A percentile compares a stretch with the other conserved stretches of the same genome.
phyloP scores from a whole-genome alignment of 192 early-diverging fungal genomes.

The Rhizophagus sp. region DNA sequence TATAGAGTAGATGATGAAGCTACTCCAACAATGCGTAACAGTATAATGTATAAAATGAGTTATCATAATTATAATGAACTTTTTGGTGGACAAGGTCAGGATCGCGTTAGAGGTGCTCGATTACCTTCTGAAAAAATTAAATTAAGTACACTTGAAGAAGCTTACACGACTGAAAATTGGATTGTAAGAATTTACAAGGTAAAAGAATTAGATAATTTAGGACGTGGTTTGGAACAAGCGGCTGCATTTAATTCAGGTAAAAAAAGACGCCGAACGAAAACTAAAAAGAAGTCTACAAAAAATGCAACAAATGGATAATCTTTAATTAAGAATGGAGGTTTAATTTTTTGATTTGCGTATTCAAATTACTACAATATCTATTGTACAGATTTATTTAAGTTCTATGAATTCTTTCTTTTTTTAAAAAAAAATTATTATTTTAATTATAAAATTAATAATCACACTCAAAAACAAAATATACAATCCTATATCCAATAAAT shows the following conservation, averaged over 20 bases:
- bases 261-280: conserved; percentile 14
- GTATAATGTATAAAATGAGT: conserved; percentile 95
- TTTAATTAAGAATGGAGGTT: neutral
- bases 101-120: conserved; percentile 81
- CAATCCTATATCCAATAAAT: too few species aligned
- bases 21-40: conserved; percentile 85
- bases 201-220: conserved; percentile 93
- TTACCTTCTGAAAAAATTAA: conserved; percentile 80
- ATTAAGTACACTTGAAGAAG: conserved; percentile 89
- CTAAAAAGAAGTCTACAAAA: neutral
- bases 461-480: too few species aligned
- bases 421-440: too few species aligned
- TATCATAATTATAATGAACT: conserved; percentile 96
- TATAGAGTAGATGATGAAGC: conserved; percentile 93
- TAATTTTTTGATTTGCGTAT: too few species aligned
- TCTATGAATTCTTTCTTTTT: too few species aligned
- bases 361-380: too few species aligned
- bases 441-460: too few species aligned
- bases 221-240: conserved; percentile 71
- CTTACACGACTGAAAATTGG: conserved; percentile 93
- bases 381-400: too few species aligned
- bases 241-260: conserved; percentile 55
- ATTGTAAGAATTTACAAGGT: conserved; percentile 99
- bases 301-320: neutral
- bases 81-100: conserved; percentile 72